Evolutionary conservation across 495 filamentous ascomycete species (phyloP).

Genomic region (Parmelia sp.): DNA sequence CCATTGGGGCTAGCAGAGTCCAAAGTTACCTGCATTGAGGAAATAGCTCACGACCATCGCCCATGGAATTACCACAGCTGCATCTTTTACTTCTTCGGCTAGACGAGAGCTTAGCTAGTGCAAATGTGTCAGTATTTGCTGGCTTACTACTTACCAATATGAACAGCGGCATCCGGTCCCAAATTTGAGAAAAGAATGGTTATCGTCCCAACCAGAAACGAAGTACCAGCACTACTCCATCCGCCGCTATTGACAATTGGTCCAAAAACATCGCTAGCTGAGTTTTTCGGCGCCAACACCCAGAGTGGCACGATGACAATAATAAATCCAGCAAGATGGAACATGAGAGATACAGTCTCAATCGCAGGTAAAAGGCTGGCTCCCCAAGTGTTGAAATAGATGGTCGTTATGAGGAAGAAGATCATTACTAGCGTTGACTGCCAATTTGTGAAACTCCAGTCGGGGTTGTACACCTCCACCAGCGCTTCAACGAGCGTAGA

Average conservation of each 20-base stretch:
- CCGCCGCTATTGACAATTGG: neutral
- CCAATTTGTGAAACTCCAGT: neutral
- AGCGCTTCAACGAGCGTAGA: slow-evolving; percentile 1
- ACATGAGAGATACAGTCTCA: neutral
- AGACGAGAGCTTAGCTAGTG: neutral
- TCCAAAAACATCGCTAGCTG: neutral
- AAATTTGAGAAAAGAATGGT: slow-evolving; percentile 5
- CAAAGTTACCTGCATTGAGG: neutral
- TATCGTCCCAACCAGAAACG: slow-evolving; percentile 1
- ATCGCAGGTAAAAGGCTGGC: neutral
- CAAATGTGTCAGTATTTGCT: no score
- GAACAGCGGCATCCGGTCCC: slow-evolving; percentile 2
- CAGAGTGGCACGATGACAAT: neutral
- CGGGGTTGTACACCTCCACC: neutral
- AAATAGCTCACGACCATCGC: slow-evolving; percentile 2
- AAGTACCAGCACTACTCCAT: neutral
- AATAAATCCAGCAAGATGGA: slow-evolving; percentile 1
- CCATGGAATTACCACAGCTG: neutral
- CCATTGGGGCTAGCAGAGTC: neutral
- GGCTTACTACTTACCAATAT: slow-evolving; percentile 5
- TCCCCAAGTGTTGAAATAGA: slow-evolving; percentile 5
- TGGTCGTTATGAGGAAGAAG: neutral
- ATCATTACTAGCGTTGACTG: slow-evolving; percentile 4
- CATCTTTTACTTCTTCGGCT: neutral
- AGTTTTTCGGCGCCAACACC: slow-evolving; percentile 1